Base-by-base conservation (phyloP, 2,329 filamentous ascomycete species). In the Colletotrichum abscissum region DNA sequence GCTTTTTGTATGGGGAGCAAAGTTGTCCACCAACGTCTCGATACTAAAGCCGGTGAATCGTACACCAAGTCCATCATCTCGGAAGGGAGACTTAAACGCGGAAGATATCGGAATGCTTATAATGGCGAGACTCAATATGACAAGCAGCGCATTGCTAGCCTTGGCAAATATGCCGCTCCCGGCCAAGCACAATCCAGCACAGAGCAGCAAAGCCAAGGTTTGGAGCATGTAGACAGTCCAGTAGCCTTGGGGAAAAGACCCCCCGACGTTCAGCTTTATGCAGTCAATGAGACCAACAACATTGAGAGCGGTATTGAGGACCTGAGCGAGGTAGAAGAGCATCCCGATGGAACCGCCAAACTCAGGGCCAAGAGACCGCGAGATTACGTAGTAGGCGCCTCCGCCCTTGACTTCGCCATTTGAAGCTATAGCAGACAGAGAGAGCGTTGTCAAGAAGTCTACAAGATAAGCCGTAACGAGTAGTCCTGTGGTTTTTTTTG, bases 391-490 rank as follows among this genome's bases (percentile, higher is more conserved):
- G 80, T 97, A 97, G 49, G 95, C 94, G 64, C 95, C 95, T 16
- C 95, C 95, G 16, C 94, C 95, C 77, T 94, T 92, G 69, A 97
- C 95, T 59, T 95, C 95, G 30, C 95, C 95, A 80, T 97, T 97
- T 2, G 94, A 95, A 42, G 95, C 95, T 78, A 97, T 96, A 11
- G 95, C 95, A 5, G 94, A 97, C 35, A 97, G 89, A 3, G 94
- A 97, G 78, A 97, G 91, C 0, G 93, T 94, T 0, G 95, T 97
- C 65, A 97, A 86, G n/a, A 97, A 87, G 79, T 97, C 93, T 76
- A 97, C 92, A 19, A 90, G 83, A 80, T 97, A 97, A n/a, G 93
- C 93, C 55, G 90, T 87, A 73, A 93, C 79, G 73, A 97, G 89
- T 81, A 97, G 89, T 63, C 90, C 92, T 94, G 76, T 22, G 49